Evolutionary conservation across 2,329 filamentous ascomycete species (phyloP).

Genomic region (Cryoendolithus antarcticus): DNA sequence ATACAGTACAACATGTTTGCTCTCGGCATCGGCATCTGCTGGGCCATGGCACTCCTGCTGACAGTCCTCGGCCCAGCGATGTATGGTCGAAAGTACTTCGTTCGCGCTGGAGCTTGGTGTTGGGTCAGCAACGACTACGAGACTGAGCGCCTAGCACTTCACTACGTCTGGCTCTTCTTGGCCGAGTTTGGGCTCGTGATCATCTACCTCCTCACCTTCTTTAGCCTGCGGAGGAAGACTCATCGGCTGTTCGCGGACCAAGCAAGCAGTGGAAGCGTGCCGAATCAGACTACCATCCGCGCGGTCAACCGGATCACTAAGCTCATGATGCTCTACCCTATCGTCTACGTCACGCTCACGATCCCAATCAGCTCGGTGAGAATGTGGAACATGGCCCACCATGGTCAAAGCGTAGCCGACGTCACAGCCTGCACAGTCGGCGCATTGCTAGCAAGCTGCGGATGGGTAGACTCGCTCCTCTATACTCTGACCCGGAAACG

Average conservation of each 20-base stretch:
- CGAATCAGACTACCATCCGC: slow-evolving; percentile 15
- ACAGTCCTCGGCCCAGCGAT: slow-evolving; percentile 39
- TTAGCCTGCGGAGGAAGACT: slow-evolving; percentile 19
- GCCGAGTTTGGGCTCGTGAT: slow-evolving; percentile 40
- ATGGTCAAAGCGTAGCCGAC: slow-evolving; percentile 20
- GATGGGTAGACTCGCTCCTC: slow-evolving; percentile 46
- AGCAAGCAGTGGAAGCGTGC: slow-evolving; percentile 4
- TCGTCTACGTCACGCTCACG: slow-evolving; percentile 59
- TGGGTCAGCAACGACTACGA: slow-evolving; percentile 49
- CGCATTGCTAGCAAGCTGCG: slow-evolving; percentile 45
- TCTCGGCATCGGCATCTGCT: slow-evolving; percentile 35
- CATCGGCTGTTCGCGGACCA: slow-evolving; percentile 9
- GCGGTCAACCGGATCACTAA: slow-evolving; percentile 32
- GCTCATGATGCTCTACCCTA: slow-evolving; percentile 54
- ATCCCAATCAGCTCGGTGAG: slow-evolving; percentile 53
- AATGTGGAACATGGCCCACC: slow-evolving; percentile 49
- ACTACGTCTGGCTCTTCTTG: slow-evolving; percentile 54
- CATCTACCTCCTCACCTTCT: slow-evolving; percentile 32
- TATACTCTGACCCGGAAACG: slow-evolving; percentile 46
- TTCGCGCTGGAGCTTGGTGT: slow-evolving; percentile 58
- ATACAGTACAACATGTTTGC: slow-evolving; percentile 42
- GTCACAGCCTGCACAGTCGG: slow-evolving; percentile 39
- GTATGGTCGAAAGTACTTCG: slow-evolving; percentile 39
- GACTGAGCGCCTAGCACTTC: slow-evolving; percentile 44
- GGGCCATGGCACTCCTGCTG: slow-evolving; percentile 48